These are phyloP conservation scores for Vitis amurensis DNA, from an alignment of 164 flowering plant species.

Conservation along the genomic window DNA sequence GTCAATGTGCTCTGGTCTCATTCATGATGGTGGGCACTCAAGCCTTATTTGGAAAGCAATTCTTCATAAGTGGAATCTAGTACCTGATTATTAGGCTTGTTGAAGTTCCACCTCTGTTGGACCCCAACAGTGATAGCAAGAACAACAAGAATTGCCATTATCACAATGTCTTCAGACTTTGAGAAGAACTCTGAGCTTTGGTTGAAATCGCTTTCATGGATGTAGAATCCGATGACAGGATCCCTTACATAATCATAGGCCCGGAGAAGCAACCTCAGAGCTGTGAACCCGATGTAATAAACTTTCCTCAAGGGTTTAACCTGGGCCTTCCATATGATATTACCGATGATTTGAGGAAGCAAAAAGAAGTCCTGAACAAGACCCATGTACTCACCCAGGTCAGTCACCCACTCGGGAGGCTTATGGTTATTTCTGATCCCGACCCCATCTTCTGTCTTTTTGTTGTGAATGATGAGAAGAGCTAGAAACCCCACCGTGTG, in stretches of 20 bases:
- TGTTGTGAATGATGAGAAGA: background rate
- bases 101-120: slow-evolving; percentile 3
- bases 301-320: slow-evolving; percentile 4
- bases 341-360: slow-evolving; percentile 17
- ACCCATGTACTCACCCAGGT: background rate
- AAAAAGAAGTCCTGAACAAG: slow-evolving; percentile 14
- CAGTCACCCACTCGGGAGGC: background rate
- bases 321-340: background rate
- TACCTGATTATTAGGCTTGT: background rate
- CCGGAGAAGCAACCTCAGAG: background rate
- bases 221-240: background rate
- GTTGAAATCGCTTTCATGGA: background rate
- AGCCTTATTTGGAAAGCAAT: too few species aligned
- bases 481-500: background rate
- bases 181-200: background rate
- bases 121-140: slow-evolving; percentile 6
- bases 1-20: too few species aligned
- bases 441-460: background rate
- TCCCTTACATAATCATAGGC: slow-evolving; percentile 6
- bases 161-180: background rate
- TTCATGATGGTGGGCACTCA: too few species aligned
- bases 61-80: background rate
- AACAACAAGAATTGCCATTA: background rate
- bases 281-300: slow-evolving; percentile 11
- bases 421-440: background rate